Evolutionary conservation across 2,329 filamentous ascomycete species (phyloP), one percentile per base, ranked within the genome.

Genomic region (Fusarium avenaceum): DNA sequence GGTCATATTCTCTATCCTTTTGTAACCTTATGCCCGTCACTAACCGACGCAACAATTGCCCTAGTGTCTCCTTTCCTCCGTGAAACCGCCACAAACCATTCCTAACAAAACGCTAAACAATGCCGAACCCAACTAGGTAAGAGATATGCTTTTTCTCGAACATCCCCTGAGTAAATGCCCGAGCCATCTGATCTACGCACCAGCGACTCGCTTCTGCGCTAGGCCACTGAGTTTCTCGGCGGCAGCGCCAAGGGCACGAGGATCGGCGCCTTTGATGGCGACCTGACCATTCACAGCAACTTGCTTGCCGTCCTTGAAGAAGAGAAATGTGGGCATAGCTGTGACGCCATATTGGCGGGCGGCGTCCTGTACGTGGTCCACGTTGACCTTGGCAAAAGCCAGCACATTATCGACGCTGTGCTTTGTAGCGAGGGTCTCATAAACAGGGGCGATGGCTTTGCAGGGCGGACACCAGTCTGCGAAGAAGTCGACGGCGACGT

Each of bases 291-390:
- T 54, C 75, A 75, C 38, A 69, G 74, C 65, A 40, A 73, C 69
- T 24, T 76, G 71, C 39, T 76, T 66, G 28, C 69, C 71, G 69
- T 90, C 82, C 86, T 94, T 94, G 89, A 95, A 97, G 78, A 97
- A 83, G 58, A 92, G 74, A 81, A 98, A 97, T 13, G 94, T 97
- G 49, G 95, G 95, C 95, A 98, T 97, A 79, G 94, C 93, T 75
- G 91, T 89, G 79, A 98, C 87, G 71, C 87, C 87, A 72, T 96
- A 90, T 74, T 93, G 88, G 74, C 89, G 85, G 24, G 93, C 89
- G 47, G 96, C 86, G 1, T 92, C 89, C 71, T 89, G 83, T 42
- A 94, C 85, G 69, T 93, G 86, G 80, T 98, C 95, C 72, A 97
- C 93, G 81, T 98, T 94, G 78, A 97, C 85, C 87, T 97, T 96